phyloP scores from a whole-genome alignment of 1,284 basidiomycete species.

The Rhodofomes roseus region DNA sequence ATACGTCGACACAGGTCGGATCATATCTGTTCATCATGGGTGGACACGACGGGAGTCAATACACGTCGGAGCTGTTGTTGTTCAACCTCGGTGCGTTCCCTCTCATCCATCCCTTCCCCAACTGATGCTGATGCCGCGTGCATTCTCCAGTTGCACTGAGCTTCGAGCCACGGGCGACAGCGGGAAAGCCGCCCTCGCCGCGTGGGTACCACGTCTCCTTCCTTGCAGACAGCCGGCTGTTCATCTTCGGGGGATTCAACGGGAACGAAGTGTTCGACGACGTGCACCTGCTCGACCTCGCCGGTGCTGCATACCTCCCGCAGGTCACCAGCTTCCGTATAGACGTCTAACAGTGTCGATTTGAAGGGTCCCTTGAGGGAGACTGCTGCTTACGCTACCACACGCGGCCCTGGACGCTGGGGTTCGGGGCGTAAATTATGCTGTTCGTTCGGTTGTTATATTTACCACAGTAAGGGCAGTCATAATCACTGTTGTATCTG shows the following conservation, averaged over 20 bases:
- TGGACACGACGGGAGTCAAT: slow-evolving; percentile 80
- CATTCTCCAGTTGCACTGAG: slow-evolving; percentile 54
- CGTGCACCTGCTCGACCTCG: slow-evolving; percentile 81
- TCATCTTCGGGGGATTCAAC: slow-evolving; percentile 88
- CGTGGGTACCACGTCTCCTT: slow-evolving; percentile 84
- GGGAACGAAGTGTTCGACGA: slow-evolving; percentile 82
- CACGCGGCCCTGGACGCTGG: background rate
- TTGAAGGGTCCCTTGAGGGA: no score
- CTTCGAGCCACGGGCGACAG: slow-evolving; percentile 58
- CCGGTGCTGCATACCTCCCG: slow-evolving; percentile 86
- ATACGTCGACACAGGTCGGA: slow-evolving; percentile 89
- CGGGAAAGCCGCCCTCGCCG: slow-evolving; percentile 68
- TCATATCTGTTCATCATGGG: slow-evolving; percentile 89
- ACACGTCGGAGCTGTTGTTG: slow-evolving; percentile 76
- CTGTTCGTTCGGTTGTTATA: background rate
- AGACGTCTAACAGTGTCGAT: slow-evolving; percentile 31
- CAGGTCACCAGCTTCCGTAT: slow-evolving; percentile 82
- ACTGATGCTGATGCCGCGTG: slow-evolving; percentile 18
- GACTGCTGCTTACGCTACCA: background rate
- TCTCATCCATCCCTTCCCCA: slow-evolving; percentile 29
- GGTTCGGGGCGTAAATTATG: slow-evolving; percentile 7
- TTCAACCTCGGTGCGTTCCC: slow-evolving; percentile 76
- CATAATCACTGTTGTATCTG: slow-evolving; percentile 13
- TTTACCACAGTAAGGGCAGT: slow-evolving; percentile 5
- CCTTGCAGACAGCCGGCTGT: slow-evolving; percentile 80